phyloP scores from a whole-genome alignment of 2,329 filamentous ascomycete species.

The Aphanocladium album region DNA sequence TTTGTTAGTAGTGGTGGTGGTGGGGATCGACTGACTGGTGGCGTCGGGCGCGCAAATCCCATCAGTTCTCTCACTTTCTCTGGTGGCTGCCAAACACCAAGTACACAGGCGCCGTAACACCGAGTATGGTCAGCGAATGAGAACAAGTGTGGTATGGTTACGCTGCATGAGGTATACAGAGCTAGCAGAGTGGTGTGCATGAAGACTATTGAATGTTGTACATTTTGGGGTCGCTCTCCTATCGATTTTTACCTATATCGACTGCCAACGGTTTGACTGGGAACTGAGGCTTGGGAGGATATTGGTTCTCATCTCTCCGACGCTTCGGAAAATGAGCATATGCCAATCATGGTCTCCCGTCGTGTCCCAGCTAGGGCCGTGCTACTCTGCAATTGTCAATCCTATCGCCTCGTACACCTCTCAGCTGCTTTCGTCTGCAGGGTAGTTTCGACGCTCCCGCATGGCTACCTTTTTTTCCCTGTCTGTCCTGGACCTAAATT shows the following conservation, averaged over 20 bases:
- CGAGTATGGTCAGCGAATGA: background rate
- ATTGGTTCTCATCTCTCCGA: background rate
- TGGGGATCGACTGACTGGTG: background rate
- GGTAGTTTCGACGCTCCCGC: background rate
- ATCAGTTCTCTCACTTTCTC: too few species aligned
- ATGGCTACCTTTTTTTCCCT: background rate
- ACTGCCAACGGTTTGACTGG: background rate
- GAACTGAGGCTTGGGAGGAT: background rate
- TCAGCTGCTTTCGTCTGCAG: too few species aligned
- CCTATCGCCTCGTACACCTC: too few species aligned
- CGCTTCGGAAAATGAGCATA: too few species aligned
- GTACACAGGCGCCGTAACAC: background rate
- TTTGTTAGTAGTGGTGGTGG: background rate
- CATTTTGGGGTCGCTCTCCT: background rate
- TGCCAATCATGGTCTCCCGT: too few species aligned
- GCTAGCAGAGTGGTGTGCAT: background rate
- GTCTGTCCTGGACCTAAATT: background rate
- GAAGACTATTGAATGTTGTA: background rate
- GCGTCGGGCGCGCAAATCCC: too few species aligned
- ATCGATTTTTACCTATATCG: background rate
- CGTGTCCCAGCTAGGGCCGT: too few species aligned
- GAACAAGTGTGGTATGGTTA: background rate
- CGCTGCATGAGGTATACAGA: background rate
- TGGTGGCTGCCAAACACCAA: slow-evolving; percentile 2
- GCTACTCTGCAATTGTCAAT: too few species aligned